These are phyloP conservation scores for Xylariales sp. DNA, from an alignment of 2,329 filamentous ascomycete genomes.

Conservation along the genomic window DNA sequence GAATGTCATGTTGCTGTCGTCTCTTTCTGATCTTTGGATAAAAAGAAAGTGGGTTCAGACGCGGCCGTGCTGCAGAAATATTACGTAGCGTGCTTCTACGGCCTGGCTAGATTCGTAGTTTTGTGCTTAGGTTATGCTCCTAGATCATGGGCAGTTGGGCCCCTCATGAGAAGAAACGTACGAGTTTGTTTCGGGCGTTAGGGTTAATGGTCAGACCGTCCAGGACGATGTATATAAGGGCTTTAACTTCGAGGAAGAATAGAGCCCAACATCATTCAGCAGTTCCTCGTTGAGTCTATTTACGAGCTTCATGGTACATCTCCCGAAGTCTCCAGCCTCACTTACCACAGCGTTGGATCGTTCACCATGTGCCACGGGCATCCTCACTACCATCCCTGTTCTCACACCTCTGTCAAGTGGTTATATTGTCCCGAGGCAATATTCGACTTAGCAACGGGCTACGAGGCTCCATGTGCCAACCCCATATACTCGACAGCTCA, in stretches of 20 bases:
- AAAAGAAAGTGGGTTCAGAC: slow-evolving; percentile 31
- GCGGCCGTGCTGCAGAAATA: slow-evolving; percentile 38
- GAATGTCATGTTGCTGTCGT: slow-evolving; percentile 33
- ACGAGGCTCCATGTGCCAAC: slow-evolving; percentile 62
- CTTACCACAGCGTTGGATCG: slow-evolving; percentile 3
- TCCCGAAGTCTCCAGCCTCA: slow-evolving; percentile 9
- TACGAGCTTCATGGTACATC: background rate
- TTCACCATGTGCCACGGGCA: slow-evolving; percentile 65
- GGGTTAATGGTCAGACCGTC: background rate
- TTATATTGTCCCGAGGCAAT: slow-evolving; percentile 63
- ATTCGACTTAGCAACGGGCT: slow-evolving; percentile 62
- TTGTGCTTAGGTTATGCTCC: slow-evolving; percentile 39
- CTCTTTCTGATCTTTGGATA: slow-evolving; percentile 32
- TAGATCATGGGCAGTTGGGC: slow-evolving; percentile 42
- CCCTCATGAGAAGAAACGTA: slow-evolving; percentile 33
- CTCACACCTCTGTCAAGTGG: slow-evolving; percentile 67
- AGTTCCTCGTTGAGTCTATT: slow-evolving; percentile 5
- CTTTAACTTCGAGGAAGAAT: background rate
- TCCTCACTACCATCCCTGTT: slow-evolving; percentile 63
- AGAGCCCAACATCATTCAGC: background rate
- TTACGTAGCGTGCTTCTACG: slow-evolving; percentile 35
- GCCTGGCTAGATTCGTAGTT: slow-evolving; percentile 34
- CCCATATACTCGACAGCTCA: slow-evolving; percentile 61
- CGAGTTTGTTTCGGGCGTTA: slow-evolving; percentile 8
- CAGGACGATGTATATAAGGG: slow-evolving; percentile 29